These are phyloP conservation scores for Pythium folliculosum DNA, from an alignment of 352 stramenopile species.

Conservation along the genomic window DNA sequence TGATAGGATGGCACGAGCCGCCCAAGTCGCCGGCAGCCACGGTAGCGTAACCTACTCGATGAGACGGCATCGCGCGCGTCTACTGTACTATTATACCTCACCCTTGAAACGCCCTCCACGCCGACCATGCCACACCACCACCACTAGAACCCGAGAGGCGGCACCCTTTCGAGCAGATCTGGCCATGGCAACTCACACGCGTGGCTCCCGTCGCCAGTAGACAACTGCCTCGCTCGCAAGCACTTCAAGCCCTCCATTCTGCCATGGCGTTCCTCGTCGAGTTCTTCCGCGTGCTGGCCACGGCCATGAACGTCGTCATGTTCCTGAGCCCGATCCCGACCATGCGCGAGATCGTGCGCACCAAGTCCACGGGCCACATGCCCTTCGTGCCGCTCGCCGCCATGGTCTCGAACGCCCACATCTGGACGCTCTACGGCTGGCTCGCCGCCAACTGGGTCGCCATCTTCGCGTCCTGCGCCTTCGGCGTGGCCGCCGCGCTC, in stretches of 20 bases:
- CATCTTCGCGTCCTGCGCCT: slow-evolving; percentile 14
- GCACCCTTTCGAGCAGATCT: background rate
- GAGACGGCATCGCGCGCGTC: no score
- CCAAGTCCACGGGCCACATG: slow-evolving; percentile 30
- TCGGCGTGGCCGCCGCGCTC: slow-evolving; percentile 2
- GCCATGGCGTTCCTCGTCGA: slow-evolving; percentile 6
- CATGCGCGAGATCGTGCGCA: slow-evolving; percentile 9
- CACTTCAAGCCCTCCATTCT: background rate
- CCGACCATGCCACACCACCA: no score
- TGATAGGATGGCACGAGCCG: no score
- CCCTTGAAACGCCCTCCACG: no score
- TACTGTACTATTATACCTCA: no score
- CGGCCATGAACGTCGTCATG: slow-evolving; percentile 11
- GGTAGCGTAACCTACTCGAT: no score
- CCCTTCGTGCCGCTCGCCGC: slow-evolving; percentile 41
- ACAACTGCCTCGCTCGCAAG: background rate
- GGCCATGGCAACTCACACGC: background rate
- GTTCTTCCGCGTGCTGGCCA: slow-evolving; percentile 13
- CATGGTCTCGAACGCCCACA: slow-evolving; percentile 48
- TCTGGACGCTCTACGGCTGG: slow-evolving; percentile 33
- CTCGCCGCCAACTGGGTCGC: slow-evolving; percentile 13
- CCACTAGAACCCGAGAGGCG: background rate
- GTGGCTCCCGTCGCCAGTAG: background rate
- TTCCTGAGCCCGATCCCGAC: slow-evolving; percentile 13
- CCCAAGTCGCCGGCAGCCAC: no score